A percentile compares a stretch with the other conserved stretches of the same genome.
Evolutionary conservation across 352 stramenopile genomes (phyloP).

Genomic region (Globisporangium perplexum): DNA sequence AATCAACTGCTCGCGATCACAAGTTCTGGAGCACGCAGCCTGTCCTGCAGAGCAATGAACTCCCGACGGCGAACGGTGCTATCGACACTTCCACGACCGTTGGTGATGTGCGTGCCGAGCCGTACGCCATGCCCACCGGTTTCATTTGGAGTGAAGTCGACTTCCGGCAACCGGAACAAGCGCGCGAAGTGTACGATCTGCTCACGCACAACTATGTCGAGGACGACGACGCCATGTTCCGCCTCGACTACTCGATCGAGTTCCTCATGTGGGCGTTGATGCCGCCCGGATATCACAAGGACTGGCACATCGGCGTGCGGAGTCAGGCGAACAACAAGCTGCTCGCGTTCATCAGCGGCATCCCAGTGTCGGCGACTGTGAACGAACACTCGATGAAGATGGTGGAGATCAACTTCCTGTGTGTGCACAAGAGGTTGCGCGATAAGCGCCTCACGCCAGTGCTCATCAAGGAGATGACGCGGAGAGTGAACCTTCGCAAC

Average conservation of each 20-base stretch:
- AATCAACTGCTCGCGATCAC: constrained; percentile 30
- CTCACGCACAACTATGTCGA: constrained; percentile 99
- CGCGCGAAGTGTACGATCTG: constrained; percentile 94
- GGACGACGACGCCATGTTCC: constrained; percentile 97
- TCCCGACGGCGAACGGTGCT: constrained; percentile 61
- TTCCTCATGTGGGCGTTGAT: constrained; percentile 91
- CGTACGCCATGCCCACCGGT: constrained; percentile 94
- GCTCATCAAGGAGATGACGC: constrained; percentile 99
- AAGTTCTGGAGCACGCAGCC: constrained; percentile 92
- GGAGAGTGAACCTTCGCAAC: constrained; percentile 93
- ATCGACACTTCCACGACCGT: constrained; percentile 92
- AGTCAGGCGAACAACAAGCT: constrained; percentile 90
- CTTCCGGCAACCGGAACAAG: constrained; percentile 70
- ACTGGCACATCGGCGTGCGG: constrained; percentile 96
- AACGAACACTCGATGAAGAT: constrained; percentile 46
- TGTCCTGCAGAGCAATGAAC: constrained; percentile 67
- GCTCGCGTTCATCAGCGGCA: constrained; percentile 96
- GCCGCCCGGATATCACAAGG: constrained; percentile 88
- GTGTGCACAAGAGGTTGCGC: constrained; percentile 98
- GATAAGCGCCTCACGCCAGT: constrained; percentile 96
- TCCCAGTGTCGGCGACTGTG: constrained; percentile 85
- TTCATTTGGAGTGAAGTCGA: constrained; percentile 94
- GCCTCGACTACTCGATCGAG: constrained; percentile 87
- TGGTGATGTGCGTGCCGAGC: constrained; percentile 87
- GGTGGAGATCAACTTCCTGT: constrained; percentile 99